Base-by-base conservation (phyloP, 108 stramenopile species). In the Craspedostauros australis region DNA sequence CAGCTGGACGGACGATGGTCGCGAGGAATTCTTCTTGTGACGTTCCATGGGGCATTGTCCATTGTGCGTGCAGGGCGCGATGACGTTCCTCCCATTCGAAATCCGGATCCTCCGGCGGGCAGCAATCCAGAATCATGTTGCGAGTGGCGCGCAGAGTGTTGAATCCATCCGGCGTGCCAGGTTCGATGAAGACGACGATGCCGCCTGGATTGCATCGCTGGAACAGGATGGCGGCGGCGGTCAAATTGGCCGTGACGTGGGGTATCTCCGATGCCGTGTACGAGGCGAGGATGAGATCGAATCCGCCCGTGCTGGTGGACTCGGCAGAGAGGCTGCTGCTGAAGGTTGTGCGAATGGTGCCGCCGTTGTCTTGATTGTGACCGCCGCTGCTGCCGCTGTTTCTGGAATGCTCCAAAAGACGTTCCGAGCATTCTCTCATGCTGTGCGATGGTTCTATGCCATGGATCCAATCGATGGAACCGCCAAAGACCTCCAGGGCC, bases 151-250 rank as follows among this genome's bases (percentile, higher is more conserved):
- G 72, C 46, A 82, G 57, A 4, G 75, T 65, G 39, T 73, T 75
- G 55, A 91, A 91, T 25, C 88, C 88, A 72, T 91, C 88, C 16
- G 88, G 88, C 7, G 84, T 91, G 18, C 88, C 88, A 0, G 88
- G 88, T 57, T 91, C 88, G 43, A 91, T 77, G 46, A 86, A 67
- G 25, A 91, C 82, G 16, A 86, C 58, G 8, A 91, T 62, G 19
- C 88, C 88, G 20, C 64, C 58, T 6, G 75, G 78, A 38, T 68
- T 62, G 38, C 86, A 61, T 53, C 84, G 84, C 54, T 83, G 73
- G 80, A 81, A 88, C 9, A 84, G 50, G 14, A 79, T 19, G 11
- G 77, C 77, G 19, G 84, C 77, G 11, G 79, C 80, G 3, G 79
- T 63, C 37, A 89, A 33, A 28, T 47, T 67, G 5, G 84, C 59